Evolutionary conservation across 2,329 filamentous ascomycete species (phyloP).

Genomic region (Xylaria sp.): DNA sequence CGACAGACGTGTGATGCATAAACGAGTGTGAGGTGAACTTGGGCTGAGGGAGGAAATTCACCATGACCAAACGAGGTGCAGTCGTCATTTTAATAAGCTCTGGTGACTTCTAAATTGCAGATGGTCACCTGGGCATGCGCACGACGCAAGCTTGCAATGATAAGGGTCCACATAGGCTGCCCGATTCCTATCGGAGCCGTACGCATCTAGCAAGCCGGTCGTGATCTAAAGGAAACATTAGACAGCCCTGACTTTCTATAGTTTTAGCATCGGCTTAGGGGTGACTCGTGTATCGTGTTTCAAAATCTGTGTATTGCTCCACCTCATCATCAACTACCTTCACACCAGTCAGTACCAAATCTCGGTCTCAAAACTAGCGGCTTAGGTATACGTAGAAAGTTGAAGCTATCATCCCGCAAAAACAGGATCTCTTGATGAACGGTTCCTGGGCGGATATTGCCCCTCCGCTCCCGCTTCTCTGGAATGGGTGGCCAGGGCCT

Average conservation of each 20-base stretch:
- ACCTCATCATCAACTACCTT: neutral
- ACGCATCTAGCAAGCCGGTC: neutral
- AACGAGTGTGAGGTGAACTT: conserved; percentile 2
- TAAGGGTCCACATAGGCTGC: neutral
- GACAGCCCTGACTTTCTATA: neutral
- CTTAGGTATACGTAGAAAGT: neutral
- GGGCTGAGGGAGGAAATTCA: neutral
- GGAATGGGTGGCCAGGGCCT: neutral
- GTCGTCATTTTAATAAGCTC: conserved; percentile 1
- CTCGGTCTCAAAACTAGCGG: neutral
- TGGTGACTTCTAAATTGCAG: neutral
- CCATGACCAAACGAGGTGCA: neutral
- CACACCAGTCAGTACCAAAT: conserved; percentile 13
- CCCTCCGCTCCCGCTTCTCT: neutral
- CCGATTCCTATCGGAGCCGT: neutral
- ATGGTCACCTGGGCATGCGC: neutral
- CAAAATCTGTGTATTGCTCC: neutral
- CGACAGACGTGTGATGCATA: neutral
- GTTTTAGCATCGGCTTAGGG: neutral
- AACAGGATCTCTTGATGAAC: neutral
- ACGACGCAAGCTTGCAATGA: neutral
- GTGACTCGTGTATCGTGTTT: conserved; percentile 26
- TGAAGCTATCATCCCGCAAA: neutral
- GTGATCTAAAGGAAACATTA: neutral
- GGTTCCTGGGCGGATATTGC: neutral